Percentiles rank a stretch among this genome's conserved stretches.
phyloP scores from a whole-genome alignment of 306 rosid species.

The Begonia fuchsioides region DNA sequence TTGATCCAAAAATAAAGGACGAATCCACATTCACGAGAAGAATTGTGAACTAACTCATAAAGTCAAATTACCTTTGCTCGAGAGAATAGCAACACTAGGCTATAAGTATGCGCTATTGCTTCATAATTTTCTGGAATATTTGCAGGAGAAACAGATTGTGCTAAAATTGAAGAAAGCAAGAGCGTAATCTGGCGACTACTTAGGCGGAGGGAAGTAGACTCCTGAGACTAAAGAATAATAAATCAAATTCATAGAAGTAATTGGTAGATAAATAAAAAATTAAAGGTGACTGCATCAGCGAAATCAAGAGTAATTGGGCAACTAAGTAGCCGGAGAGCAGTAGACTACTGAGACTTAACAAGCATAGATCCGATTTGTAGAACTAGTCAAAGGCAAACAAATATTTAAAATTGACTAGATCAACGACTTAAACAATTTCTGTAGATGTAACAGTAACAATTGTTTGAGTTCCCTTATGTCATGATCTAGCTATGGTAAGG shows the following conservation, averaged over 20 bases:
- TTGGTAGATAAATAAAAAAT: slow-evolving; percentile 4
- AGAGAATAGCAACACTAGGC: slow-evolving; percentile 68
- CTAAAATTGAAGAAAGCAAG: slow-evolving; percentile 75
- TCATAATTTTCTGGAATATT: slow-evolving; percentile 82
- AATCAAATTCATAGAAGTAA: slow-evolving; percentile 7
- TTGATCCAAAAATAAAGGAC: too few relatives aligned
- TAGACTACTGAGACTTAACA: slow-evolving; percentile 33
- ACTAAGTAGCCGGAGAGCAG: slow-evolving; percentile 47
- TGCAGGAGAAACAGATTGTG: slow-evolving; percentile 54
- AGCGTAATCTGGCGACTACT: slow-evolving; percentile 63
- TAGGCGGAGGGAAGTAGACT: slow-evolving; percentile 38
- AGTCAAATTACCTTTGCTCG: slow-evolving; percentile 51
- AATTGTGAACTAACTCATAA: neutral
- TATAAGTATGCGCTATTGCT: slow-evolving; percentile 76
- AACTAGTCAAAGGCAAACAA: slow-evolving; percentile 4
- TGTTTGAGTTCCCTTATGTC: too few relatives aligned
- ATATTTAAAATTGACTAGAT: slow-evolving; percentile 10
- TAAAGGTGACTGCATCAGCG: slow-evolving; percentile 28
- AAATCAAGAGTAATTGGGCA: slow-evolving; percentile 62
- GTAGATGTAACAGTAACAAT: too few relatives aligned
- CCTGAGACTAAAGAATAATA: slow-evolving; percentile 28
- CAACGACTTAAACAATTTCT: slow-evolving; percentile 20
- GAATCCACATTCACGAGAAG: neutral
- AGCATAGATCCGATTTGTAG: slow-evolving; percentile 3
- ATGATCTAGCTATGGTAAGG: too few relatives aligned